Evolutionary conservation across 108 stramenopile genomes (phyloP), one percentile per base, ranked within the genome.

Genomic region (Pelagomonas calceolata): DNA sequence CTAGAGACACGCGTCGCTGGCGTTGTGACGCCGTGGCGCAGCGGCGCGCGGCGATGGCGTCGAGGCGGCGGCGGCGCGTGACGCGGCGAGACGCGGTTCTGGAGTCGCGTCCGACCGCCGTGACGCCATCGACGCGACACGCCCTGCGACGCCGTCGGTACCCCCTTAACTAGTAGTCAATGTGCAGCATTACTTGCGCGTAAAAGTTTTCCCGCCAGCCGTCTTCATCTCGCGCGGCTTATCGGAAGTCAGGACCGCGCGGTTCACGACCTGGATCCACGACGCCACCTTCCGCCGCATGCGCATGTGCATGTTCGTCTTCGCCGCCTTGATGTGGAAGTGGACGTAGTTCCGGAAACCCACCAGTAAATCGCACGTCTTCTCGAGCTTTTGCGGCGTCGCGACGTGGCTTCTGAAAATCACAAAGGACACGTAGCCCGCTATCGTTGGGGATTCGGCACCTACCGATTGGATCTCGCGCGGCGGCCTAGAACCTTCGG

Each of bases 321-420:
- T 87, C 44, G 85, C 79, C 0, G 83, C 82, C 83, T 87, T 87
- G 72, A 87, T 80, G 78, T 87, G 86, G 78, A 85, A 87, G 44
- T 83, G 82, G 30, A 87, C 68, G 81, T 87, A 87, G 64, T 76
- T 80, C 15, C 83, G 75, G 71, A 87, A 87, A n/a, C 80, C 73
- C 21, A 74, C 67, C 17, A 85, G 69, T 29, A 70, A 46, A 15
- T 76, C 70, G 9, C 84, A 67, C 29, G 75, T 71, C 67, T 80
- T 81, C 17, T 77, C 72, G 68, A 75, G 77, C 74, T 79, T 79
- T 60, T 60, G 77, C 51, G 64, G 77, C 18, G 30, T 74, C 36
- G 84, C 73, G 1, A 85, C 78, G 66, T 85, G 84, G 70, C 43
- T 36, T 33, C 78, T 67, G 80, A 85, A 85, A 66, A 87, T 46